These are phyloP conservation scores for Lentinula sp. DNA, from an alignment of 768 basidiomycete species.

Conservation along the genomic window DNA sequence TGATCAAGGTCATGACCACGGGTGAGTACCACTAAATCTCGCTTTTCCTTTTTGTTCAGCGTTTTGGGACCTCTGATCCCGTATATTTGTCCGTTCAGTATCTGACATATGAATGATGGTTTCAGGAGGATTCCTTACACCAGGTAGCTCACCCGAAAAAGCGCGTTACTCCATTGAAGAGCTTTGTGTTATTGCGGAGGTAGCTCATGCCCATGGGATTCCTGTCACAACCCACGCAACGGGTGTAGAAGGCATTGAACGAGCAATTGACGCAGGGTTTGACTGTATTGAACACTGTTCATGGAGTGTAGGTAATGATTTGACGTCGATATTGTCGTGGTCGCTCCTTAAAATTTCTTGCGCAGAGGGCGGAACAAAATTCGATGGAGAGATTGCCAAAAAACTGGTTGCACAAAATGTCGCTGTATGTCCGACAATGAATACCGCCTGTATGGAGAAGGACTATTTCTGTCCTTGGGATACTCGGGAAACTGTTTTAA, in stretches of 20 bases:
- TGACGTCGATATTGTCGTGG: background rate
- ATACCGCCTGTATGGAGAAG: constrained; percentile 5
- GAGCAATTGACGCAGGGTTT: constrained; percentile 2
- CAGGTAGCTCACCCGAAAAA: constrained; percentile 1
- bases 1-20: constrained; percentile 8
- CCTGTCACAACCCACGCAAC: constrained; percentile 7
- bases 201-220: constrained; percentile 1
- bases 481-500: constrained; percentile 1
- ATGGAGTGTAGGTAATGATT: constrained; percentile 4
- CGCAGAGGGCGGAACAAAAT: constrained; percentile 6
- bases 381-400: constrained; percentile 5
- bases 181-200: constrained; percentile 5
- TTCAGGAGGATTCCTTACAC: constrained; percentile 5
- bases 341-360: background rate
- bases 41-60: background rate
- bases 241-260: constrained; percentile 2
- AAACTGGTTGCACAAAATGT: background rate
- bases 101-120: background rate
- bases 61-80: too few relatives aligned
- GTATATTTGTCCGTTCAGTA: too few relatives aligned
- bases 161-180: constrained; percentile 7
- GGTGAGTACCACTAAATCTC: background rate
- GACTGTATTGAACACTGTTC: constrained; percentile 8
- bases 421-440: constrained; percentile 8
- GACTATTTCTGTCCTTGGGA: constrained; percentile 8